Conservation (phyloP, 2,329 filamentous ascomycete genomes). For the Colletotrichum spinosum region DNA sequence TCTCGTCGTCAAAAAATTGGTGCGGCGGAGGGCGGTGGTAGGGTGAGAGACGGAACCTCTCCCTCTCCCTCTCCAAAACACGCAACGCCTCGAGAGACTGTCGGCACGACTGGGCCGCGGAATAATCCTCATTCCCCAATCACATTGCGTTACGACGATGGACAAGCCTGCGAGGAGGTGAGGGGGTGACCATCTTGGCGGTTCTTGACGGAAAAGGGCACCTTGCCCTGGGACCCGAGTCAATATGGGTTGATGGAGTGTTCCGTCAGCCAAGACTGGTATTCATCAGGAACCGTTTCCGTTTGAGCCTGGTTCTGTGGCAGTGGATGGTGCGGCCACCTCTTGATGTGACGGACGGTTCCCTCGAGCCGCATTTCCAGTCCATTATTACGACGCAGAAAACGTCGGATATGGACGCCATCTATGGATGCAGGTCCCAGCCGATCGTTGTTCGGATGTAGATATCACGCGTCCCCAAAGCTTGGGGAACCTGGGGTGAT, state of each 20-base stretch:
- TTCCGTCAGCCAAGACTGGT: conserved; percentile 1
- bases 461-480: too few species aligned
- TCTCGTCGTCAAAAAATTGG: too few species aligned
- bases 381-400: neutral
- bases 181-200: neutral
- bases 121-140: neutral
- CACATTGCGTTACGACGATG: neutral
- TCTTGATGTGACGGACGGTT: neutral
- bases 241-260: neutral
- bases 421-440: neutral
- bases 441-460: neutral
- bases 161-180: neutral
- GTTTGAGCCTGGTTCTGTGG: neutral
- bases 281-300: neutral
- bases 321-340: too few species aligned
- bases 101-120: conserved; percentile 8
- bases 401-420: neutral
- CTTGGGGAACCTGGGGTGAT: too few species aligned
- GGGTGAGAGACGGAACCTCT: too few species aligned
- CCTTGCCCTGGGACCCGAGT: neutral
- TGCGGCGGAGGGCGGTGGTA: too few species aligned
- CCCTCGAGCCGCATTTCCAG: conserved; percentile 19
- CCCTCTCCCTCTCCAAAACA: too few species aligned
- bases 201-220: neutral
- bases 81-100: conserved; percentile 2